A percentile compares a stretch with the other conserved stretches of the same genome.
phyloP scores from a whole-genome alignment of 331 rosid species.

The Rhamnella rubrinervis region DNA sequence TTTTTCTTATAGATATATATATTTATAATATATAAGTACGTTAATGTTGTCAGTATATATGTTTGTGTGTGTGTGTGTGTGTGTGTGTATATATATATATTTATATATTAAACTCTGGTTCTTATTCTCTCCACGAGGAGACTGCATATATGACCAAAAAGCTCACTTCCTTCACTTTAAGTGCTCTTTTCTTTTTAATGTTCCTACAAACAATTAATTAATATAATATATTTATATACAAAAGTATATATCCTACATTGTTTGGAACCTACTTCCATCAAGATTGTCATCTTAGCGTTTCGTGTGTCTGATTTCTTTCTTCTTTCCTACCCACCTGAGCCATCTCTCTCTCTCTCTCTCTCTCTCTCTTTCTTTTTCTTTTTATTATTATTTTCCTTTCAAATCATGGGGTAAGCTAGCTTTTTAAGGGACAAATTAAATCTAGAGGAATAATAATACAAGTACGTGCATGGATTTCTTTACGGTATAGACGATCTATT shows the following conservation, averaged over 20 bases:
- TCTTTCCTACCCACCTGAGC: neutral
- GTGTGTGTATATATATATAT: no score
- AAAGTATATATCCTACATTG: neutral
- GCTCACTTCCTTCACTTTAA: conserved; percentile 22
- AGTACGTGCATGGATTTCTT: no score
- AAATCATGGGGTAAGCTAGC: no score
- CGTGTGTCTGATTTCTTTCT: conserved; percentile 15
- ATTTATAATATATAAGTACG: no score
- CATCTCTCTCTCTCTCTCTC: no score
- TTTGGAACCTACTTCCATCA: conserved; percentile 21
- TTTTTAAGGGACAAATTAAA: no score
- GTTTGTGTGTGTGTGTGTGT: no score
- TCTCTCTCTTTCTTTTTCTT: neutral
- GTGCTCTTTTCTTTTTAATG: conserved; percentile 27
- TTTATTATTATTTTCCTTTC: neutral
- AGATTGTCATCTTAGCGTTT: neutral
- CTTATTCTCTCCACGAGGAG: conserved; percentile 32
- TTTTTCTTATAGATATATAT: conserved; percentile 27
- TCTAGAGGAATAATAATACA: no score
- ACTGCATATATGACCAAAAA: conserved; percentile 34
- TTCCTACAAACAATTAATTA: conserved; percentile 19
- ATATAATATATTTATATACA: neutral
- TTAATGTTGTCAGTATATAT: no score
- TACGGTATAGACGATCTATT: no score
- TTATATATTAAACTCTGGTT: conserved; percentile 13